Evolutionary conservation across 2,329 filamentous ascomycete genomes (phyloP), one percentile per base, ranked within the genome.

Genomic region (Ophiostoma himal-ulmi): DNA sequence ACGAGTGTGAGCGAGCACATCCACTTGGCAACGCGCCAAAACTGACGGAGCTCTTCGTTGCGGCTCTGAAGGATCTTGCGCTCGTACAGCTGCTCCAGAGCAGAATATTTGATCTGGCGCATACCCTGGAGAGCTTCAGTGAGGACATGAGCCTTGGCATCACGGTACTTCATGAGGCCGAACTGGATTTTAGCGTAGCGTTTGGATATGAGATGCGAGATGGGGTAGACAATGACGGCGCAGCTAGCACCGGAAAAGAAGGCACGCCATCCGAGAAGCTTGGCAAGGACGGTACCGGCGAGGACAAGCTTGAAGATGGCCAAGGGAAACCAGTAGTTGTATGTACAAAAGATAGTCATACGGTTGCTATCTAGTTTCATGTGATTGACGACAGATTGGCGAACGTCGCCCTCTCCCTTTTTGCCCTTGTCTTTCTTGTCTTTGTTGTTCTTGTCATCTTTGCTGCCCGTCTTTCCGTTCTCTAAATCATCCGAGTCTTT

Each of bases 101-200:
- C 78, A 3, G 78, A 79, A 72, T 78, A 79, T 68, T 78, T 77
- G 76, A 80, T 79, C 72, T 80, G 78, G 13, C 78, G 77, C 76
- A 80, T 80, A 34, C 78, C 78, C 44, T 79, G 77, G 22, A 80
- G 73, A 0, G 78, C 78, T 69, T 80, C 78, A 1, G 77, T 78
- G 68, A 80, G 72, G 7, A 79, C 72, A 68, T 79, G 75, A 1
- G 78, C 76, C 71, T 80, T 80, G 66, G 73, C 76, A 68, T 80
- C 78, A 3, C 78, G 76, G 68, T 76, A 77, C 65, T 75, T 77
- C 78, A 80, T 80, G 30, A 80, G 75, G 44, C 77, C 75, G 54
- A 78, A 77, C 70, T 78, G 76, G 54, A 78, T 75, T 3, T 71
- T 69, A 10, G 76, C 76, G 69, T 78, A 79, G 57, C 75, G 75